Evolutionary conservation across 2,329 filamentous ascomycete genomes (phyloP).

Genomic region (Westerdykella aurantiaca): DNA sequence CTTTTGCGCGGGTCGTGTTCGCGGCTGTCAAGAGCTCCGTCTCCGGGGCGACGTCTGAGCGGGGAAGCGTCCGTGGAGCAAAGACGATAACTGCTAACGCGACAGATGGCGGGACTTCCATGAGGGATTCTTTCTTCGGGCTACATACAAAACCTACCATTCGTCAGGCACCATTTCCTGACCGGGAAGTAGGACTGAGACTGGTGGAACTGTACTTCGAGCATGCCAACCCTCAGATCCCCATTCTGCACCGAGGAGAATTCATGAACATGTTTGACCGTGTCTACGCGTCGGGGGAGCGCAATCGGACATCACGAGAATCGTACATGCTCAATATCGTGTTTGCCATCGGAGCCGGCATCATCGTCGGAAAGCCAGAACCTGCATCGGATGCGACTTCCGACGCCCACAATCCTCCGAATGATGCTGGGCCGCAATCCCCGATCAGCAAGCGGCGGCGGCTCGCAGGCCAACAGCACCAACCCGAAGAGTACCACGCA

Average conservation of each 20-base stretch:
- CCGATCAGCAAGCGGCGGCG: conserved; percentile 35
- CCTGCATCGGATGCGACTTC: conserved; percentile 27
- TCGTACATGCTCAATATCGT: conserved; percentile 96
- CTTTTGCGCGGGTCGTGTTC: conserved; percentile 89
- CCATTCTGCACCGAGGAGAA: conserved; percentile 80
- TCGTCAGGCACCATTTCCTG: conserved; percentile 76
- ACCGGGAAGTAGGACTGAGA: conserved; percentile 63
- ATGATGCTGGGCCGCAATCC: conserved; percentile 25
- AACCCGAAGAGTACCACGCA: conserved; percentile 94
- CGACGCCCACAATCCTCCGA: conserved; percentile 25
- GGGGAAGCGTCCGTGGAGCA: conserved; percentile 55
- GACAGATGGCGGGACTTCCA: conserved; percentile 63
- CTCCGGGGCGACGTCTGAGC: conserved; percentile 53
- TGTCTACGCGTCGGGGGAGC: conserved; percentile 65
- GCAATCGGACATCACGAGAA: conserved; percentile 66
- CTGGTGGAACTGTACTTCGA: conserved; percentile 87
- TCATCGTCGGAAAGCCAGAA: conserved; percentile 63
- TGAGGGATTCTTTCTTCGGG: conserved; percentile 97
- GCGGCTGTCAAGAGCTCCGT: conserved; percentile 80
- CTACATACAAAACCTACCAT: conserved; percentile 86
- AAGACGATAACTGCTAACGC: conserved; percentile 47
- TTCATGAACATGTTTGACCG: conserved; percentile 85
- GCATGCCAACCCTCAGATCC: conserved; percentile 93
- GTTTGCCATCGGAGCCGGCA: conserved; percentile 90
- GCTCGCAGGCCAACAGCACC: conserved; percentile 54